phyloP scores from a whole-genome alignment of 768 basidiomycete species.

The Suillus luteus region DNA sequence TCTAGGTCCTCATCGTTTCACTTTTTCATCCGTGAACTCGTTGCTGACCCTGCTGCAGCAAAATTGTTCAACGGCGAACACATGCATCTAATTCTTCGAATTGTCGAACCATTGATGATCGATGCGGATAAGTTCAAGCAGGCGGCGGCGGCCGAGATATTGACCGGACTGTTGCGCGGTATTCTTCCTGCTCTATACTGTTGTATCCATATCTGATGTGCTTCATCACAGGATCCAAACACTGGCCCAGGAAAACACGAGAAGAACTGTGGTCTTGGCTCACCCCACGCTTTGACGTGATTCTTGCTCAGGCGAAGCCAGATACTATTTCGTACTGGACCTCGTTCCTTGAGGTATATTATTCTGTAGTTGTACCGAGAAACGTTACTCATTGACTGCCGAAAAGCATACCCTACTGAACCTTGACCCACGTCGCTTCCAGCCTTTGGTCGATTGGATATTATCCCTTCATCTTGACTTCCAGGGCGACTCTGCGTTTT shows the following conservation, averaged over 20 bases:
- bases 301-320: slow-evolving; percentile 78
- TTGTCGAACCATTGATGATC: slow-evolving; percentile 60
- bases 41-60: slow-evolving; percentile 47
- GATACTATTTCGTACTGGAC: slow-evolving; percentile 84
- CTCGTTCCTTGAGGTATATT: slow-evolving; percentile 47
- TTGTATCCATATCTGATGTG: slow-evolving; percentile 14
- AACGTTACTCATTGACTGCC: slow-evolving; percentile 14
- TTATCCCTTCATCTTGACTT: slow-evolving; percentile 78
- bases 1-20: slow-evolving; percentile 41
- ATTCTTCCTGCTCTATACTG: slow-evolving; percentile 17
- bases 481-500: slow-evolving; percentile 82
- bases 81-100: slow-evolving; percentile 53
- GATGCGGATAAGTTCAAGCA: slow-evolving; percentile 84
- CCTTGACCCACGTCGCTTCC: slow-evolving; percentile 79
- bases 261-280: slow-evolving; percentile 76
- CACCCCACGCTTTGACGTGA: slow-evolving; percentile 54
- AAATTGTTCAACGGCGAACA: slow-evolving; percentile 62
- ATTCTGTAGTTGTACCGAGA: not conserved
- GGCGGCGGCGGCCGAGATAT: slow-evolving; percentile 73
- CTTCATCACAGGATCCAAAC: slow-evolving; percentile 65
- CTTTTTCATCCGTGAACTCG: slow-evolving; percentile 41
- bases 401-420: slow-evolving; percentile 55
- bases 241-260: slow-evolving; percentile 65
- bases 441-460: slow-evolving; percentile 76
- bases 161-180: slow-evolving; percentile 79